Base-by-base conservation (phyloP, 805 yeast genomes). In the Clavispora vitiphila region DNA sequence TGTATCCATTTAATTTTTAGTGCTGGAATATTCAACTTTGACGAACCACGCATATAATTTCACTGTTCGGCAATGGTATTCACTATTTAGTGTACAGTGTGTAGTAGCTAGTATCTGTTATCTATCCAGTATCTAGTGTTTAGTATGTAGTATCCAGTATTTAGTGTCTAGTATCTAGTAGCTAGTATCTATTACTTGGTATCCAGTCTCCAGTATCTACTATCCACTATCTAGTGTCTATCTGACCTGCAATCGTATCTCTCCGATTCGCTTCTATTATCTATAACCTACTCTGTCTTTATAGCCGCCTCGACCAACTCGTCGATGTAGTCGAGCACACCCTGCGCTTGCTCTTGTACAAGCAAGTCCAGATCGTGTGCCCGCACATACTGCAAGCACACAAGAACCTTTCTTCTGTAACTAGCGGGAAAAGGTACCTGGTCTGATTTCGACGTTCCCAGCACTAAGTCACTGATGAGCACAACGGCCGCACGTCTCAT, bases 401-500 rank as follows among this genome's bases (percentile, higher is more conserved):
- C 58, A 25, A 69, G 56, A 6, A 80, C 60, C 43, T 67, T 72
- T 2, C 53, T 51, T 24, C 75, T 73, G 54, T 77, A 76, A 0
- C 67, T 63, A 8, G 58, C 56, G 0, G 89, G 81, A 24, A 83
- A 68, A 9, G 74, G 64, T 2, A 71, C 64, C 9, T 75, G 59
- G 4, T 77, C 77, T 2, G 77, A 61, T 36, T 64, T 61, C 5
- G 75, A 64, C 2, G 72, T 67, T 3, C 73, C 74, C n/a, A 64
- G 30, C 2, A 83, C 57, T 39, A 85, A 59, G 55, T 83, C 91
- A 48, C 75, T 71, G 2, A 87, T 62, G 19, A 89, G 60, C 10
- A 82, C 84, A 3, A 88, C 71, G 0, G 96, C 87, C 1, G 95
- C 69, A 29, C 96, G 69, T 47, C 95, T 71, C 75, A 89, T 72